Conservation (phyloP, 2,329 filamentous ascomycete species). For the Rutstroemia sp. region DNA sequence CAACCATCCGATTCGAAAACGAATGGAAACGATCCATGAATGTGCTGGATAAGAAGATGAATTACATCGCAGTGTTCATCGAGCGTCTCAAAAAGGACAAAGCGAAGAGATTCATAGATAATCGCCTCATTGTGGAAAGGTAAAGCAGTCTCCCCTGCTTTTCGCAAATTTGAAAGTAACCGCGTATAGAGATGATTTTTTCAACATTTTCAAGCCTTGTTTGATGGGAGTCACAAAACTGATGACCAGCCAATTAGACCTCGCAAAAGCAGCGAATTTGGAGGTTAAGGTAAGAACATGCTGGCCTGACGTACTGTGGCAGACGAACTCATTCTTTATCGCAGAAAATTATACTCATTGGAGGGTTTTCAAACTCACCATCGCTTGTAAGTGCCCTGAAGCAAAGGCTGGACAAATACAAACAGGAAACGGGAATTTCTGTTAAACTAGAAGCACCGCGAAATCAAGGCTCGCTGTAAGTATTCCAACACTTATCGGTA, state of each 20-base stretch:
- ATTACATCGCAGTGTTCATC: background rate
- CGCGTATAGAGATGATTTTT: background rate
- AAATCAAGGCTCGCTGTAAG: background rate
- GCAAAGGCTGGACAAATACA: background rate
- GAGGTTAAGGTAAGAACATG: background rate
- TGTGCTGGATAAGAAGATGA: background rate
- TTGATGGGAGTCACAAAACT: background rate
- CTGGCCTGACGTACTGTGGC: background rate
- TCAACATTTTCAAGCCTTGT: background rate
- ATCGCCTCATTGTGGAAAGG: background rate
- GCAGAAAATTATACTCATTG: background rate
- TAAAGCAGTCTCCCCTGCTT: background rate
- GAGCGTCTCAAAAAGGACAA: background rate
- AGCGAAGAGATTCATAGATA: background rate
- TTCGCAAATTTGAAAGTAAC: background rate
- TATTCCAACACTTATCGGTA: background rate
- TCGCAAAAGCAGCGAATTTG: background rate
- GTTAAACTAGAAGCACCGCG: background rate
- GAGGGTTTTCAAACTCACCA: constrained; percentile 2
- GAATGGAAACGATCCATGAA: constrained; percentile 5
- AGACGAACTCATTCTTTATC: background rate
- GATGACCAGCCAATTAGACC: background rate
- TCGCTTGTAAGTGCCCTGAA: background rate
- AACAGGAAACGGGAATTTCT: background rate
- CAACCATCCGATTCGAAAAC: constrained; percentile 11